phyloP scores from a whole-genome alignment of 805 yeast genomes.

The Ogataea neopini region DNA sequence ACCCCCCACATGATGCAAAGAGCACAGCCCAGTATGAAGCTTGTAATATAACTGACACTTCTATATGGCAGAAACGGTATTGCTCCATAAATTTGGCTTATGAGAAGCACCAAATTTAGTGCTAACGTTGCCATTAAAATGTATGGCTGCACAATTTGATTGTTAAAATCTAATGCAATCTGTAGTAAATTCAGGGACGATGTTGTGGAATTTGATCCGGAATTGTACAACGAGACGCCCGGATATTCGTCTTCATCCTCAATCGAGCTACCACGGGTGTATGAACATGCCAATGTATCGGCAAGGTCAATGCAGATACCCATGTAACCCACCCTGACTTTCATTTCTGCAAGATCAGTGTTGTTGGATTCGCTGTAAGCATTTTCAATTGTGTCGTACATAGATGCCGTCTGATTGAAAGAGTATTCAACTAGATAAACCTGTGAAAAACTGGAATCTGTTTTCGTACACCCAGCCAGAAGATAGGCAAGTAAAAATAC shows the following conservation, averaged over 20 bases:
- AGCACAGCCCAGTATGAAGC: conserved; percentile 36
- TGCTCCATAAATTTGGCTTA: conserved; percentile 43
- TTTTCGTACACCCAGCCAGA: conserved; percentile 53
- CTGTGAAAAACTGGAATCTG: conserved; percentile 43
- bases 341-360: conserved; percentile 40
- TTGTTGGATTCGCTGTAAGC: conserved; percentile 37
- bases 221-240: conserved; percentile 38
- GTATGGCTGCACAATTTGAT: conserved; percentile 53
- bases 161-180: conserved; percentile 46
- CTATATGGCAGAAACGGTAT: conserved; percentile 53
- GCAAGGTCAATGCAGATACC: conserved; percentile 52
- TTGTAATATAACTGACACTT: conserved; percentile 27
- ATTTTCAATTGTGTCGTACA: conserved; percentile 41
- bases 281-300: conserved; percentile 38
- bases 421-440: conserved; percentile 50
- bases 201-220: conserved; percentile 34
- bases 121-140: conserved; percentile 50
- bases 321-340: conserved; percentile 54
- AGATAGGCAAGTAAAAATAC: conserved; percentile 55
- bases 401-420: conserved; percentile 48
- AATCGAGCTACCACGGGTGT: conserved; percentile 19
- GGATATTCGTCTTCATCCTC: conserved; percentile 22
- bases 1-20: conserved; percentile 58
- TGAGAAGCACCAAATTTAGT: conserved; percentile 42
- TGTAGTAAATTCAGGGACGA: conserved; percentile 46